These are phyloP conservation scores for Malassezia japonica DNA, from an alignment of 1,284 basidiomycete genomes.

Conservation along the genomic window DNA sequence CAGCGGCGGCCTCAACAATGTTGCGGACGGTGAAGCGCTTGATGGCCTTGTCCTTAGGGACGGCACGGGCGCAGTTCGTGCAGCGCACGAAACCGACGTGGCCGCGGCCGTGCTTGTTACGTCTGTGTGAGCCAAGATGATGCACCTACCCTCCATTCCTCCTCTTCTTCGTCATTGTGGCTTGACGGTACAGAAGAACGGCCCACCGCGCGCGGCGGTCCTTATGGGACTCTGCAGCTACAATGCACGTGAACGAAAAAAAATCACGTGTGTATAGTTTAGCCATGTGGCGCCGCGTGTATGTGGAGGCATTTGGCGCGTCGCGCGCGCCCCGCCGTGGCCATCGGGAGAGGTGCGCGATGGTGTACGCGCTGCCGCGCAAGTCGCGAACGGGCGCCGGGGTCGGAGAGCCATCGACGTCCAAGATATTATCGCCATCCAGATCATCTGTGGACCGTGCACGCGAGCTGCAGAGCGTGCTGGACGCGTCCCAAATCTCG, in stretches of 20 bases:
- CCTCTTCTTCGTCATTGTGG: slow-evolving; percentile 83
- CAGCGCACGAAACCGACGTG: slow-evolving; percentile 89
- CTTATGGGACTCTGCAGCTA: neutral
- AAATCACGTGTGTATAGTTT: slow-evolving; percentile 18
- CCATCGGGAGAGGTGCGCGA: neutral
- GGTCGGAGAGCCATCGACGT: neutral
- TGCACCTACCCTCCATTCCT: slow-evolving; percentile 62
- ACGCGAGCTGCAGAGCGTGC: slow-evolving; percentile 5
- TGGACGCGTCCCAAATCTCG: neutral
- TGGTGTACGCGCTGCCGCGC: slow-evolving; percentile 19
- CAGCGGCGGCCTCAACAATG: slow-evolving; percentile 98
- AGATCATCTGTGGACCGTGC: slow-evolving; percentile 1
- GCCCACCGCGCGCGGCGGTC: neutral
- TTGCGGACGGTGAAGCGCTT: slow-evolving; percentile 98
- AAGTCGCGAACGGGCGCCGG: slow-evolving; percentile 11
- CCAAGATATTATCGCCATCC: neutral
- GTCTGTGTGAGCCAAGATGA: slow-evolving; percentile 50
- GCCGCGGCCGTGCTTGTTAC: slow-evolving; percentile 68
- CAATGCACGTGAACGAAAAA: slow-evolving; percentile 4
- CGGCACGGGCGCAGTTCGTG: slow-evolving; percentile 75
- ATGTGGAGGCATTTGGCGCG: neutral
- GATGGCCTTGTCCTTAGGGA: slow-evolving; percentile 81
- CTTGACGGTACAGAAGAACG: slow-evolving; percentile 14
- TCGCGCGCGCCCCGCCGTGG: no score
- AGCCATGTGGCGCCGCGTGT: slow-evolving; percentile 1